Conservation (phyloP, 129 eudicot genomes). For the Glebionis coronaria region DNA sequence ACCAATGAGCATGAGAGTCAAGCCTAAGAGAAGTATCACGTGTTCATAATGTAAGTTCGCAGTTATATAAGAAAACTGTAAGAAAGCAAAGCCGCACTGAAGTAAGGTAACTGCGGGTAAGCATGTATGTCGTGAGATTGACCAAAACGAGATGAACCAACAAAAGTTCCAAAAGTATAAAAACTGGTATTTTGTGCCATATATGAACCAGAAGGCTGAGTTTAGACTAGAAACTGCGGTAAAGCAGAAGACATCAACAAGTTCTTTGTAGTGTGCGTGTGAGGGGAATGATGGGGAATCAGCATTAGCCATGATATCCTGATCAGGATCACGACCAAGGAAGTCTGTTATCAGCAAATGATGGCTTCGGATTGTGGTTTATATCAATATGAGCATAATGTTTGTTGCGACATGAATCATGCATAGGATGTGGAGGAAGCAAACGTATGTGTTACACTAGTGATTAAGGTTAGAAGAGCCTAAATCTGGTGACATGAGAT, state of each 20-base stretch:
- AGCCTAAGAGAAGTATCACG: not conserved
- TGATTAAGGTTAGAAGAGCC: conserved; percentile 2
- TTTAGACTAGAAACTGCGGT: not conserved
- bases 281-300: not conserved
- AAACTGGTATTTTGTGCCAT: not conserved
- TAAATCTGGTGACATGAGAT: conserved; percentile 14
- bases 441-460: not conserved
- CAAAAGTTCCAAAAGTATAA: not conserved
- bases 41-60: not conserved
- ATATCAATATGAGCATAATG: not conserved
- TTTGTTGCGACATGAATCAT: conserved; percentile 6
- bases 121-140: not conserved
- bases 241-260: conserved; percentile 18
- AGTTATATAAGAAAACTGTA: not conserved
- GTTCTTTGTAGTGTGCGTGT: not conserved
- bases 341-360: not conserved
- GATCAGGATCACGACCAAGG: not conserved
- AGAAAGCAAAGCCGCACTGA: not conserved
- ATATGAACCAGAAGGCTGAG: conserved; percentile 4
- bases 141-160: not conserved
- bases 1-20: not conserved
- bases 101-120: not conserved
- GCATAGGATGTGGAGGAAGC: not conserved
- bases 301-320: not conserved
- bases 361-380: not conserved